Base-by-base conservation (phyloP, 2,329 filamentous ascomycete species). In the Lojkania enalia region DNA sequence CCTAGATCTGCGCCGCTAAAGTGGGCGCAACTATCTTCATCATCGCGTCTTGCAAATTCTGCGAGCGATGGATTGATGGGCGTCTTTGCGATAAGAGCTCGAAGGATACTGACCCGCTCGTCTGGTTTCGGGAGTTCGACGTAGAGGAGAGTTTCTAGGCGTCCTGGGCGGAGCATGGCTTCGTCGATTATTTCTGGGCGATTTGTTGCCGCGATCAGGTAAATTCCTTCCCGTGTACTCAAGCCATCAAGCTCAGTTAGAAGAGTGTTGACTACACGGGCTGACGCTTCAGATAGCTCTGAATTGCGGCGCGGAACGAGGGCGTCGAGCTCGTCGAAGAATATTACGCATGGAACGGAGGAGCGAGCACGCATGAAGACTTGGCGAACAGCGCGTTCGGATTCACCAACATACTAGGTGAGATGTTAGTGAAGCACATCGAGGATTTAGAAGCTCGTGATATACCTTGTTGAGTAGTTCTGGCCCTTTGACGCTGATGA, bases 241-340 rank as follows among this genome's bases (percentile, higher is more conserved):
- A 95, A 80, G 39, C 94, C 94, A 62, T 99, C 94, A 1, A 99
- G 81, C 67, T 99, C 94, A 0, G 94, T 95, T 21, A 99, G 84
- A 0, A 99, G 79, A 1, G 92, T 95, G 67, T 97, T 97, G 55
- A 99, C 94, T 2, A 99, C 89, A 23, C 94, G 84, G 1, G 89
- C 85, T 35, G 87, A 89, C 4, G 90, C 87, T 66, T 97, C 92
- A 2, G 86, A 88, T 2, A 88, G 81, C 13, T 72, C 67, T 43
- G 87, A 87, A 62, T 92, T 90, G 42, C 94, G 84, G 39, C 85
- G 85, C 0, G 92, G 91, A 0, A 94, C 91, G 2, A 99, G 77
- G 1, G 94, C 92, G 70, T 99, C 94, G 40, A 99, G 81, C 72
- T 99, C 94, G 67, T 99, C 94, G 65, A 99, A 97, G 80, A 99